Conservation (phyloP, 768 basidiomycete species). For the Leccinum subtestaceum region DNA sequence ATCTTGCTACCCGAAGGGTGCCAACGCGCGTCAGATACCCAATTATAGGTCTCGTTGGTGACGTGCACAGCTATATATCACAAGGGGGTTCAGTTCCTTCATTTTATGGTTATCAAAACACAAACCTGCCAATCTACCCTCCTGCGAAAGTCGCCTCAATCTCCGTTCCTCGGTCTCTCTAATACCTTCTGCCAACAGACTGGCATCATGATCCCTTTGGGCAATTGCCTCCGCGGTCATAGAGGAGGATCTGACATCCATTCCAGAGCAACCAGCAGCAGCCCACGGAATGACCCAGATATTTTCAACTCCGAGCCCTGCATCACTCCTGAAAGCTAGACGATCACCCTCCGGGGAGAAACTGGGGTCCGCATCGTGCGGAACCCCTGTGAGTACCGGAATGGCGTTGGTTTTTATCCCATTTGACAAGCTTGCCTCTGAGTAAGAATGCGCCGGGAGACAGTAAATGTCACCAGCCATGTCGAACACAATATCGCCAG, state of each 20-base stretch:
- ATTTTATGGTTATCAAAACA: background rate
- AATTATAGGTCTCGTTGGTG: conserved; percentile 75
- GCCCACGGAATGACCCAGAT: conserved; percentile 69
- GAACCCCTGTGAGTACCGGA: conserved; percentile 61
- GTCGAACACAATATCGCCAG: conserved; percentile 72
- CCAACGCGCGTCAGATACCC: conserved; percentile 67
- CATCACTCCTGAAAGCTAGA: conserved; percentile 71
- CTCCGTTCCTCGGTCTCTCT: conserved; percentile 50
- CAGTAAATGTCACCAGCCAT: conserved; percentile 77
- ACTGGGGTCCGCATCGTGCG: conserved; percentile 68
- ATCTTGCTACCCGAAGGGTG: conserved; percentile 62
- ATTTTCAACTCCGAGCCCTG: conserved; percentile 69
- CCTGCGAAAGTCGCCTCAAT: conserved; percentile 47
- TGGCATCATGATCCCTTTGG: conserved; percentile 42
- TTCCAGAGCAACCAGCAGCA: conserved; percentile 50
- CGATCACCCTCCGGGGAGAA: conserved; percentile 67
- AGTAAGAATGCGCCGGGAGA: conserved; percentile 46
- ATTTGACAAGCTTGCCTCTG: conserved; percentile 24
- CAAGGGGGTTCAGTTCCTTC: conserved; percentile 4
- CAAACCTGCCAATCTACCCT: conserved; percentile 53
- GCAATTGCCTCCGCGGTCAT: conserved; percentile 37
- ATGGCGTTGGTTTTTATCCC: conserved; percentile 42
- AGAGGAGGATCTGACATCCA: conserved; percentile 45
- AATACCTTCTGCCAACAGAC: conserved; percentile 46
- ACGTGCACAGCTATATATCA: conserved; percentile 41